Conservation (phyloP, 495 filamentous ascomycete genomes). For the Usnea hakonensis region DNA sequence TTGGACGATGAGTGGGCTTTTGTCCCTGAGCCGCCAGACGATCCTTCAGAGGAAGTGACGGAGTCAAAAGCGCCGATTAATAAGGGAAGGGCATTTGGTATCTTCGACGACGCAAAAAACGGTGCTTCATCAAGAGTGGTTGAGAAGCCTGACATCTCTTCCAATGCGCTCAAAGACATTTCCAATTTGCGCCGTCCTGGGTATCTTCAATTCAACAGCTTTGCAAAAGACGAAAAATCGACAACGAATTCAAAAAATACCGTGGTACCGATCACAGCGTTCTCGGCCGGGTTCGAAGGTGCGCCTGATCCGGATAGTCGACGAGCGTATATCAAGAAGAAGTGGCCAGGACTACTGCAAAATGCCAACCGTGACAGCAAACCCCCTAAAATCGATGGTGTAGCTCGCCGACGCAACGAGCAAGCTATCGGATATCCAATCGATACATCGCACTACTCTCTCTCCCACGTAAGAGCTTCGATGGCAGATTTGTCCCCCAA, state of each 20-base stretch:
- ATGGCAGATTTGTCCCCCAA: background rate
- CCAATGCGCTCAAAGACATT: slow-evolving; percentile 6
- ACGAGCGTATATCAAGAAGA: background rate
- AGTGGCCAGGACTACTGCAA: background rate
- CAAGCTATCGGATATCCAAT: background rate
- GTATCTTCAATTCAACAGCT: slow-evolving; percentile 5
- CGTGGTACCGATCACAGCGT: background rate
- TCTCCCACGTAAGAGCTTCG: background rate
- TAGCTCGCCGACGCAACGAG: background rate
- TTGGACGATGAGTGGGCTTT: background rate
- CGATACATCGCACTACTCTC: background rate
- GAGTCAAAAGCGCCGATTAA: too few species aligned
- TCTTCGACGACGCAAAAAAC: background rate
- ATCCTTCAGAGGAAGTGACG: background rate
- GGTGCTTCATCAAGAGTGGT: too few species aligned
- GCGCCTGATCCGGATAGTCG: background rate
- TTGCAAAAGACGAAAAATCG: background rate
- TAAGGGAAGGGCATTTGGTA: background rate
- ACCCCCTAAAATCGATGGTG: background rate
- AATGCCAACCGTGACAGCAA: background rate
- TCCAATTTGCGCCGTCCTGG: slow-evolving; percentile 8
- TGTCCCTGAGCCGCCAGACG: background rate
- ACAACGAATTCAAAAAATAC: background rate
- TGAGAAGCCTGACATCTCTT: background rate
- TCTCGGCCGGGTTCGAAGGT: background rate